These are phyloP conservation scores for Boletus sp. DNA, from an alignment of 768 basidiomycete species.

Conservation along the genomic window DNA sequence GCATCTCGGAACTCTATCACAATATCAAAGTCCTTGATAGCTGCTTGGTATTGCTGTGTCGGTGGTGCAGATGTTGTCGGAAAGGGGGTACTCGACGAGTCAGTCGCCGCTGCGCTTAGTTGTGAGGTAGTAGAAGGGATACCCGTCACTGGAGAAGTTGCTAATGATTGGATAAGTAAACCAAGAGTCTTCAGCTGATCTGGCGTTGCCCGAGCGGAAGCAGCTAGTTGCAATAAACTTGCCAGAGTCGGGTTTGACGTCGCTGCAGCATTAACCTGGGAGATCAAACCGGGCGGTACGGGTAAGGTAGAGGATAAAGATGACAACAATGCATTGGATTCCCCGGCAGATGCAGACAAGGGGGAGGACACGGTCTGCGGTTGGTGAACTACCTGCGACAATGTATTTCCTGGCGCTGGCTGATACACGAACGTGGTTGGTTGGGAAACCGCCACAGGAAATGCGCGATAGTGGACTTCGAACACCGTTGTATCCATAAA, in stretches of 20 bases:
- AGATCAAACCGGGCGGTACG: constrained; percentile 57
- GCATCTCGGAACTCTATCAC: constrained; percentile 70
- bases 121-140: constrained; percentile 8
- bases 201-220: constrained; percentile 56
- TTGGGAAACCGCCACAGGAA: constrained; percentile 22
- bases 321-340: constrained; percentile 43
- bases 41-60: constrained; percentile 23
- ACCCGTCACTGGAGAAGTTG: constrained; percentile 24
- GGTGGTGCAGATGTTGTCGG: constrained; percentile 10
- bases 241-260: constrained; percentile 65
- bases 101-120: background rate
- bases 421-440: constrained; percentile 29
- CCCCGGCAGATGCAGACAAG: constrained; percentile 23
- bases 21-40: constrained; percentile 65
- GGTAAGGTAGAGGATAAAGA: constrained; percentile 44
- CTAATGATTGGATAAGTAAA: constrained; percentile 69
- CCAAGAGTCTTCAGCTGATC: constrained; percentile 70
- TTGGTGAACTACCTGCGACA: constrained; percentile 32
- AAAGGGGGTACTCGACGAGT: constrained; percentile 13
- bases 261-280: constrained; percentile 66
- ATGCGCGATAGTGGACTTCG: constrained; percentile 66
- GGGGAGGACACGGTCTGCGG: constrained; percentile 21
- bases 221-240: constrained; percentile 62
- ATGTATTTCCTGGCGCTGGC: constrained; percentile 19
- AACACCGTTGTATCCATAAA: constrained; percentile 69